A percentile compares a stretch with the other conserved stretches of the same genome.
Conservation (phyloP, 2,329 filamentous ascomycete species). For the Furcasterigmium sp. region DNA sequence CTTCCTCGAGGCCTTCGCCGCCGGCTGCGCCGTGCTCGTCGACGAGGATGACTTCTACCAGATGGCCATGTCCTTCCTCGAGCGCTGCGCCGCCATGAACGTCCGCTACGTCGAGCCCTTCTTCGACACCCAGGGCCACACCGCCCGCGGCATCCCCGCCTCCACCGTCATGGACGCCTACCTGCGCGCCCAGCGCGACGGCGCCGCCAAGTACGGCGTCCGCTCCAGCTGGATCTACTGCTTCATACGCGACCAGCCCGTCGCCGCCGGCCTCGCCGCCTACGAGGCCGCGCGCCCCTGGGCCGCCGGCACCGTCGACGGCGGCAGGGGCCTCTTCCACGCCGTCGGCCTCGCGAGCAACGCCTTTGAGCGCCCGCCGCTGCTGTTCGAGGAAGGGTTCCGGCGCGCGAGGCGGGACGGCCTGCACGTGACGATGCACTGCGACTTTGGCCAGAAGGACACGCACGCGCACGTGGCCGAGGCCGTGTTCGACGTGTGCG, state of each 20-base stretch:
- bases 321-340: constrained; percentile 32
- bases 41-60: constrained; percentile 65
- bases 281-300: constrained; percentile 33
- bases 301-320: constrained; percentile 16
- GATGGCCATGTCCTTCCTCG: constrained; percentile 68
- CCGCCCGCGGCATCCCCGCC: constrained; percentile 56
- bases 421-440: constrained; percentile 41
- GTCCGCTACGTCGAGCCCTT: constrained; percentile 75
- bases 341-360: constrained; percentile 42
- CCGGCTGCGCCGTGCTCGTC: constrained; percentile 65
- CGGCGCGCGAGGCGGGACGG: constrained; percentile 29
- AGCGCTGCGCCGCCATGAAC: constrained; percentile 55
- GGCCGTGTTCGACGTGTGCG: constrained; percentile 22
- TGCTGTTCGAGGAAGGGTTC: constrained; percentile 36
- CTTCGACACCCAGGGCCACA: constrained; percentile 76
- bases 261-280: constrained; percentile 29
- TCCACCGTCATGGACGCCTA: constrained; percentile 58
- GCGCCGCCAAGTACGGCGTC: constrained; percentile 18
- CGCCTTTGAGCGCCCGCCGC: constrained; percentile 37
- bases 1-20: constrained; percentile 75
- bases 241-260: constrained; percentile 32
- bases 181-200: constrained; percentile 23
- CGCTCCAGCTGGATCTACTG: constrained; percentile 33
- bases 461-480: constrained; percentile 36
- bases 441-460: constrained; percentile 45